phyloP scores from a whole-genome alignment of 129 eudicot genomes.

The Kitagawia praeruptora region DNA sequence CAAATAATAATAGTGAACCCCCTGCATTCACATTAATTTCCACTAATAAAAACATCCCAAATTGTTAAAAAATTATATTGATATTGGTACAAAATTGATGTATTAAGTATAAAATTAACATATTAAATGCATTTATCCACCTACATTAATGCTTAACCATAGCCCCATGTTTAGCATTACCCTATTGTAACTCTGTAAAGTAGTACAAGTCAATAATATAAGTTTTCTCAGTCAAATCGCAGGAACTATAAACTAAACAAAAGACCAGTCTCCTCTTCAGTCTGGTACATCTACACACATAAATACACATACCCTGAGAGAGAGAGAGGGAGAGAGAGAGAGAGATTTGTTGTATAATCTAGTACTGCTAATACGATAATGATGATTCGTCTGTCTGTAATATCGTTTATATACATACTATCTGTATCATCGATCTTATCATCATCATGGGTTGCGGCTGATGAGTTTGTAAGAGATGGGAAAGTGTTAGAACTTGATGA shows the following conservation, averaged over 20 bases:
- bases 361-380: neutral
- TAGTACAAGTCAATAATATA: too few relatives aligned
- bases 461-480: conserved; percentile 48
- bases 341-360: neutral
- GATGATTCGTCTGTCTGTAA: neutral
- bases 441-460: conserved; percentile 9
- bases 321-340: too few relatives aligned
- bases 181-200: too few relatives aligned
- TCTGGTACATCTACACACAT: neutral
- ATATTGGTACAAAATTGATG: too few relatives aligned
- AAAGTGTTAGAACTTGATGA: conserved; percentile 74
- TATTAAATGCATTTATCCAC: too few relatives aligned
- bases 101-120: too few relatives aligned
- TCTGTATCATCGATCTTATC: neutral
- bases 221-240: neutral
- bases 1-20: too few relatives aligned
- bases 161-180: too few relatives aligned
- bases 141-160: too few relatives aligned
- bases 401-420: neutral
- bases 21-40: too few relatives aligned
- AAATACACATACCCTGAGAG: neutral
- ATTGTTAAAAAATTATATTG: too few relatives aligned
- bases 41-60: too few relatives aligned
- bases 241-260: neutral
- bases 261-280: neutral